These are phyloP conservation scores for bread wheat (Triticum aestivum) DNA, from an alignment of 176 grass and related monocot genomes.

Conservation along the genomic window IWGSC_CS_RefSeq_v2.1 NC_057802.1:442054286-442054785, in stretches of 20 bases:
- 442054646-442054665: slow-evolving; percentile 95
- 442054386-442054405: slow-evolving; percentile 96
- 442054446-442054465: not conserved
- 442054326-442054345: slow-evolving; percentile 75
- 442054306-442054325: slow-evolving; percentile 75
- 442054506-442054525: slow-evolving; percentile 65
- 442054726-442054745: slow-evolving; percentile 22
- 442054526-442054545: slow-evolving; percentile 85
- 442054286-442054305: slow-evolving; percentile 80
- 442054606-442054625: slow-evolving; percentile 93
- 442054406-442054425: slow-evolving; percentile 95
- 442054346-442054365: slow-evolving; percentile 97
- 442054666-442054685: slow-evolving; percentile 99
- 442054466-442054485: slow-evolving; percentile 8
- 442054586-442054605: slow-evolving; percentile 86
- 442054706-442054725: slow-evolving; percentile 96
- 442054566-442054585: slow-evolving; percentile 97
- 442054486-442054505: not conserved
- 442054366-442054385: slow-evolving; percentile 98
- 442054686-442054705: slow-evolving; percentile 99
- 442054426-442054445: slow-evolving; percentile 83
- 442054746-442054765: not conserved
- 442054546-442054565: slow-evolving; percentile 90
- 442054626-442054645: slow-evolving; percentile 91
- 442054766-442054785: not conserved